Base-by-base conservation (phyloP, 495 filamentous ascomycete species). In the Neurospora discreta region DNA sequence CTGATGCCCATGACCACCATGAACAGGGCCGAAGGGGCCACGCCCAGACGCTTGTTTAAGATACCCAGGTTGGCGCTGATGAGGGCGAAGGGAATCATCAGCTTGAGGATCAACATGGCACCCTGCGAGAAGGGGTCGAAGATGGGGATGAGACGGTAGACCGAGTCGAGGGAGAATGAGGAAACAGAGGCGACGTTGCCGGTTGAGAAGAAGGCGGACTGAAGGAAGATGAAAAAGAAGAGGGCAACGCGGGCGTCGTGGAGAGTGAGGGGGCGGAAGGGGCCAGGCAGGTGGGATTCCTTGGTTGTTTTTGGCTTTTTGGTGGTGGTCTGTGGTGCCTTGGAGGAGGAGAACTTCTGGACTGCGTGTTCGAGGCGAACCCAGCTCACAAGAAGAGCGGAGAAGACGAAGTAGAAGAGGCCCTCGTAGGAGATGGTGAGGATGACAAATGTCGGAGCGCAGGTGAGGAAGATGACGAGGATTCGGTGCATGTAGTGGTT, bases 371-470 rank as follows among this genome's bases (percentile, higher is more conserved):
- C 96, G 0, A 98, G 84, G 30, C 89, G 89, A 26, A 97, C 93
- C 96, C 96, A 99, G 73, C 89, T 91, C 71, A 97, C 85, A 11
- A 99, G 85, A 26, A 91, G 90, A 60, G 91, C 84, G 77, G 89
- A 94, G 81, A 98, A 98, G 23, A 90, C 89, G 74, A 97, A 87
- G 84, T 97, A 98, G 82, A 99, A 99, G 4, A 99, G 85, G 0
- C 96, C 95, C 80, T 99, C 96, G 84, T 97, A 99, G 20, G 94
- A 97, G 79, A 98, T 98, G 33, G 94, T 97, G 72, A 99, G 90
- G 75, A 98, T 92, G 78, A 99, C 91, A 79, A 99, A 99, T 13
- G 90, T 90, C 1, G 96, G 96, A 0, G 94, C 90, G 77, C 97
- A 98, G 15, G 94, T 92, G 52, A 99, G 86, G 84, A 98, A 99